A percentile compares a stretch with the other conserved stretches of the same genome.
Evolutionary conservation across 2,329 filamentous ascomycete species (phyloP).

Genomic region (Leptosphaerulina australis): DNA sequence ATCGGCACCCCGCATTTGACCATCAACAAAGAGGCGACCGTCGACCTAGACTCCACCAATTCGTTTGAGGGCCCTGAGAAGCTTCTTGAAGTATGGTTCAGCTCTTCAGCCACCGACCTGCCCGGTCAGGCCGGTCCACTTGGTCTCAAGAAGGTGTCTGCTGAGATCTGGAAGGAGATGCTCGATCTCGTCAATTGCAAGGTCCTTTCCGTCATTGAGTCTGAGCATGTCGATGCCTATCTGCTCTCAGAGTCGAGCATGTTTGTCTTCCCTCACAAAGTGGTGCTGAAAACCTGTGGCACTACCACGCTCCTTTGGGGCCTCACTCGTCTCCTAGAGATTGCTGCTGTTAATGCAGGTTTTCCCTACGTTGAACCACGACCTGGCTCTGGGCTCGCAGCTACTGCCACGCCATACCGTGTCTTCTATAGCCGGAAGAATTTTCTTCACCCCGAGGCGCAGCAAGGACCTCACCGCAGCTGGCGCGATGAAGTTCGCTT

Average conservation of each 20-base stretch:
- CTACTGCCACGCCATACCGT: conserved; percentile 86
- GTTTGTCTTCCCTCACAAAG: conserved; percentile 99
- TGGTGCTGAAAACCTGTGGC: conserved; percentile 97
- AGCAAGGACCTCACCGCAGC: conserved; percentile 92
- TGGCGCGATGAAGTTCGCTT: conserved; percentile 96
- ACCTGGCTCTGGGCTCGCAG: conserved; percentile 68
- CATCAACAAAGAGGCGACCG: conserved; percentile 93
- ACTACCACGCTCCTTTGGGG: conserved; percentile 93
- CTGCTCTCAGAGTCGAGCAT: conserved; percentile 98
- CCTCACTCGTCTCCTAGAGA: conserved; percentile 87
- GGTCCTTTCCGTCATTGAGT: conserved; percentile 90
- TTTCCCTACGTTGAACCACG: conserved; percentile 80
- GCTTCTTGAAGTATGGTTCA: conserved; percentile 98
- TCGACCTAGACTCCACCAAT: conserved; percentile 92
- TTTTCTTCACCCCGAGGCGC: conserved; percentile 92
- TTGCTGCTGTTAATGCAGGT: conserved; percentile 85
- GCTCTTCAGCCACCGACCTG: conserved; percentile 74
- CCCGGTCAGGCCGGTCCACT: conserved; percentile 71
- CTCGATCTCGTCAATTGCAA: conserved; percentile 98
- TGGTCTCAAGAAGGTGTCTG: conserved; percentile 84
- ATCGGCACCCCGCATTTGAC: conserved; percentile 86
- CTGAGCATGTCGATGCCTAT: conserved; percentile 94
- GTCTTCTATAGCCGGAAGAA: conserved; percentile 99
- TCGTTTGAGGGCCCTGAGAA: conserved; percentile 99
- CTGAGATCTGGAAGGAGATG: conserved; percentile 93